These are phyloP conservation scores for Pyrenophora graminea DNA, from an alignment of 2,329 filamentous ascomycete genomes.

Conservation along the genomic window DNA sequence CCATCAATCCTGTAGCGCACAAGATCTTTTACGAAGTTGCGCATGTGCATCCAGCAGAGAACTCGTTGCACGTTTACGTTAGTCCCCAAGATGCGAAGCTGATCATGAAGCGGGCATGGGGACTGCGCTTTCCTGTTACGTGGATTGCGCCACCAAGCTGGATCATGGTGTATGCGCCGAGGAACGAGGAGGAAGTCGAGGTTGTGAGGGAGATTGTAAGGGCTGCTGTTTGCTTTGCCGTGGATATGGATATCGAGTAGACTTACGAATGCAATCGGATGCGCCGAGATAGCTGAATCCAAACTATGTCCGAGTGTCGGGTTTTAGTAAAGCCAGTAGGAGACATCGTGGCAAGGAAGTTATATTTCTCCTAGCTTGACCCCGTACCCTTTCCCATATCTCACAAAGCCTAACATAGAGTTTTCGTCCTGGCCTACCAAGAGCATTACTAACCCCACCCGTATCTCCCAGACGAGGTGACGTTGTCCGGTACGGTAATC, in stretches of 20 bases:
- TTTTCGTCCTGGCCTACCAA: too few species aligned
- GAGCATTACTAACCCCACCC: too few species aligned
- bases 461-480: too few species aligned
- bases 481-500: conserved; percentile 1
- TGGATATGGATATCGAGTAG: conserved; percentile 29
- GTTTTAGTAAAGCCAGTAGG: neutral
- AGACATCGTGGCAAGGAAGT: neutral
- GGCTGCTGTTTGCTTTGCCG: conserved; percentile 71
- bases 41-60: conserved; percentile 77
- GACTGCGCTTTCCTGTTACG: conserved; percentile 60
- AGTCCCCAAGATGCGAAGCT: conserved; percentile 75
- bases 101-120: conserved; percentile 77
- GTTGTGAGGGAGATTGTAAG: conserved; percentile 71
- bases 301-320: neutral
- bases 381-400: too few species aligned
- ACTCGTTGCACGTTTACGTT: conserved; percentile 76
- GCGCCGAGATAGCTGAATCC: too few species aligned
- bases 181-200: conserved; percentile 69
- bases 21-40: conserved; percentile 41
- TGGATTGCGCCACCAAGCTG: conserved; percentile 39
- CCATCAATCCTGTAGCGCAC: conserved; percentile 33
- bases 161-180: conserved; percentile 77
- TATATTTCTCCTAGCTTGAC: too few species aligned
- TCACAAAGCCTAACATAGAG: neutral
- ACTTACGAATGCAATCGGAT: neutral